phyloP scores from a whole-genome alignment of 2,329 filamentous ascomycete genomes.

The Leptographium wingfieldii region DNA sequence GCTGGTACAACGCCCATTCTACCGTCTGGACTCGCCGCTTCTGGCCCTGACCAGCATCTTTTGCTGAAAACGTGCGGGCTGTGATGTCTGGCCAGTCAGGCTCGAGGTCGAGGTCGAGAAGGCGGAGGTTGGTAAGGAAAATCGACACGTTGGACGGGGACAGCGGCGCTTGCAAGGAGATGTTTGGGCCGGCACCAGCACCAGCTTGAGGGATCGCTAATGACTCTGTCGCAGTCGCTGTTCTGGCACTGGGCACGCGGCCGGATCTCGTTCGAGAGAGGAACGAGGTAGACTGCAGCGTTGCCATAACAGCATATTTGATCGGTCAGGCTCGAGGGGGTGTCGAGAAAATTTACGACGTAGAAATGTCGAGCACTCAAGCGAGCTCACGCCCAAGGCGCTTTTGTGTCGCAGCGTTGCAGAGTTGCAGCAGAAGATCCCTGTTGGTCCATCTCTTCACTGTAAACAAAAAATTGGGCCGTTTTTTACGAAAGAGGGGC shows the following conservation, averaged over 20 bases:
- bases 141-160: conserved; percentile 43
- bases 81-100: conserved; percentile 73
- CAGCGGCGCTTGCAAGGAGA: background rate
- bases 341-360: background rate
- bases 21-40: conserved; percentile 71
- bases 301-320: conserved; percentile 9
- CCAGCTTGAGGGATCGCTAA: background rate
- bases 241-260: conserved; percentile 12
- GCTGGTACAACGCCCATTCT: conserved; percentile 83
- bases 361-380: background rate
- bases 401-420: background rate
- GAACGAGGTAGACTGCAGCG: conserved; percentile 8
- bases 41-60: conserved; percentile 56
- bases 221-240: background rate
- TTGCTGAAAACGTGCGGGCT: conserved; percentile 53
- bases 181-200: background rate
- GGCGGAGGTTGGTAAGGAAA: conserved; percentile 72
- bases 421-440: background rate
- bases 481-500: background rate
- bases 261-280: conserved; percentile 16
- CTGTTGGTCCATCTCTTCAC: background rate
- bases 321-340: background rate
- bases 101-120: conserved; percentile 65
- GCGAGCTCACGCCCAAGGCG: background rate
- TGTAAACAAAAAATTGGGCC: background rate